Evolutionary conservation across 2,329 filamentous ascomycete genomes (phyloP), one percentile per base, ranked within the genome.

Genomic region (Capronia coronata): DNA sequence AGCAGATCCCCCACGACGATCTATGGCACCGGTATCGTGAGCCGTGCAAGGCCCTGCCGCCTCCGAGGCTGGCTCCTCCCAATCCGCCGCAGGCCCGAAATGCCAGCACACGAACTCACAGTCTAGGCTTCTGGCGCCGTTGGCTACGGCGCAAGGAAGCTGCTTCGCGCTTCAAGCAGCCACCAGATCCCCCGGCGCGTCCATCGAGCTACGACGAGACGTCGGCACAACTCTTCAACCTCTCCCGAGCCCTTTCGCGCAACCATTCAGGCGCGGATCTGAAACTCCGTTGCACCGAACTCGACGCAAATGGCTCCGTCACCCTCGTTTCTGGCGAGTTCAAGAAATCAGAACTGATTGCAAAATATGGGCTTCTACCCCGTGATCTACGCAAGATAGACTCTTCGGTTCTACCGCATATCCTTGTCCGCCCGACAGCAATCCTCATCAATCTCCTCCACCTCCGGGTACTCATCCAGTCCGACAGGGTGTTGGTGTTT

Each of bases 301-400:
- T 97, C 52, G 89, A 97, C 62, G 88, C 90, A 66, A 81, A 87
- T 63, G 93, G 93, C 34, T 86, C 94, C 61, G 89, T 96, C 21
- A 94, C 91, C 16, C 74, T 97, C 50, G 86, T 94, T 16, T 94
- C 94, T 64, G 88, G 89, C 51, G 93, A 97, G 68, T 97, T 96
- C 69, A 94, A 93, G 71, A 98, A 98, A 76, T 93, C 83, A 62
- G 93, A 98, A 71, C 75, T 98, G 40, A 97, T 96, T 67, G 89
- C 90, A 46, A 96, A 93, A 77, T 87, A 90, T 68, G 45, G 68
- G 63, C 22, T 59, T n/a, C 78, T 96, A 42, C 91, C 93, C 48
- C 90, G 93, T 54, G 93, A 98, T 73, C 75, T 98, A 49, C 86
- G 93, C 62, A 98, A 98, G 71, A 96, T 98, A 63, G 93, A 98